Conservation (phyloP, 2,329 filamentous ascomycete genomes). For the Fusarium sp. region DNA sequence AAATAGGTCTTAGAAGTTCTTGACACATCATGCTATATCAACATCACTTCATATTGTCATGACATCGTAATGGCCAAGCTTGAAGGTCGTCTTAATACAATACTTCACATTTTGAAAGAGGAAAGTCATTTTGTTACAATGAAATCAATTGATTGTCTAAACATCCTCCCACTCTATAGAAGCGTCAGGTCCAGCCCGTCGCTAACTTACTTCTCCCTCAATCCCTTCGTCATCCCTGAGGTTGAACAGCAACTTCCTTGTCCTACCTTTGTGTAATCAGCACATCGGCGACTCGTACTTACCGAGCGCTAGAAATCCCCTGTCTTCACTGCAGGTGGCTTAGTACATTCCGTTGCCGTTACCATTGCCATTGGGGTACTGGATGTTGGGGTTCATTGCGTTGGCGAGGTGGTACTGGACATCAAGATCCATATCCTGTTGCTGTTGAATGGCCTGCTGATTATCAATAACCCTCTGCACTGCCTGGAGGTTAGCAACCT, state of each 20-base stretch:
- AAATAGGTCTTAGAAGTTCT: too few relatives aligned
- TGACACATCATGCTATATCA: neutral
- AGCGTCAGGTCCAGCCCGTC: neutral
- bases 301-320: neutral
- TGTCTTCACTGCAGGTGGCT: neutral
- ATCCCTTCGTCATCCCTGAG: neutral
- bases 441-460: neutral
- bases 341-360: neutral
- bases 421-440: neutral
- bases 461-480: neutral
- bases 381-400: neutral
- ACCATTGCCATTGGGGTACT: neutral
- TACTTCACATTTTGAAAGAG: too few relatives aligned
- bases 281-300: neutral
- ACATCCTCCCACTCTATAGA: neutral
- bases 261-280: neutral
- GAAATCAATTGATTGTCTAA: neutral
- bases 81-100: neutral
- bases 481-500: neutral
- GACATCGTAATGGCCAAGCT: neutral
- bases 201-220: neutral
- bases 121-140: fast-evolving
- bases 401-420: neutral
- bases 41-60: neutral
- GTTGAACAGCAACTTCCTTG: neutral